Base-by-base conservation (phyloP, 371 early-diverging fungal species). In the Umbelopsis sp. region DNA sequence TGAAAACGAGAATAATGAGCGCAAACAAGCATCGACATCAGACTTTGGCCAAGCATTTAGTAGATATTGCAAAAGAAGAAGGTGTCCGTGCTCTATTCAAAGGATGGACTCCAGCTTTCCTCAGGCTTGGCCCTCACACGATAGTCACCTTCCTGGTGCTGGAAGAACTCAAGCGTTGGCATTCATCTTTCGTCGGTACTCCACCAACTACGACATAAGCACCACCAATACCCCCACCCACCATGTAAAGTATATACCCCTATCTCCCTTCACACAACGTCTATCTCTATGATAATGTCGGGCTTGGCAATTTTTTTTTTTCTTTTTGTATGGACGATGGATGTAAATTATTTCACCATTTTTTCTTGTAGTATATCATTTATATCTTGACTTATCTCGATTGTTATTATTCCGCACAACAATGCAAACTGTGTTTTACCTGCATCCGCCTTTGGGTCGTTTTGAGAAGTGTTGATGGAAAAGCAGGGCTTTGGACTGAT, bases 1-100 rank as follows among this genome's bases (percentile, higher is more conserved):
- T 91, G 22, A 93, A 93, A 70, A 91, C 90, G 1, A 82, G 93
- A 5, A 81, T 91, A 12, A 92, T 92, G 93, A 70, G 74, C 45
- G 78, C 85, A 25, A 83, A 76, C 14, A 68, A 62, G 14, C 71
- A 72, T 38, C 75, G 74, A 16, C 62, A 50, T 8, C 64, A 46
- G 16, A 46, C 24, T 16, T 57, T 78, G 22, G 38, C 65, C 29
- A 84, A 84, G 41, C 86, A 87, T 18, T 72, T 88, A 78, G 69
- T 73, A 3, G 75, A 86, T 35, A 91, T 91, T 72, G 74, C 81
- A 1, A 74, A 73, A 22, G 78, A 74, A 7, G 93, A 93, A 76
- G 93, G 92, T 14, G 25, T 81, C 0, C 35, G 67, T 9, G 90
- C 91, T 11, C 77, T 93, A 45, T 89, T 89, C 68, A 89, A 91